Percentiles rank a stretch among this genome's conserved stretches.
These are phyloP conservation scores for Primulina eburnea DNA, from an alignment of 257 asterid genomes.

Conservation along the genomic window DNA sequence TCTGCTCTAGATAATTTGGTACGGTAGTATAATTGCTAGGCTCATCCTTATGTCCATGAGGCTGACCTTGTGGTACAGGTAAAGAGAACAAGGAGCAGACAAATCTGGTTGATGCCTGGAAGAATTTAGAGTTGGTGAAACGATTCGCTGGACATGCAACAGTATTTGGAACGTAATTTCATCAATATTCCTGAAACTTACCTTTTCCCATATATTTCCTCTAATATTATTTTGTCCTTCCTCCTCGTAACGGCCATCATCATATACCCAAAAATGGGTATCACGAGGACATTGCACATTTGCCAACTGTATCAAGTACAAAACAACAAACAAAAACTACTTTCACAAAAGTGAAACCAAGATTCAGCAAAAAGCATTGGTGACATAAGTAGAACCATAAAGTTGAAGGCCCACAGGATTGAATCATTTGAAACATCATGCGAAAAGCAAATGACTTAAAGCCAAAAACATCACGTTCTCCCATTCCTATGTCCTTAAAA, in stretches of 20 bases:
- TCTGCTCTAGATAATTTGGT: constrained; percentile 78
- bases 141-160: constrained; percentile 12
- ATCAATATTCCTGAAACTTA: constrained; percentile 18
- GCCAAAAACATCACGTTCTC: background rate
- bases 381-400: constrained; percentile 17
- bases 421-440: background rate
- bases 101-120: constrained; percentile 80
- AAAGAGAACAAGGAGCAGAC: constrained; percentile 81
- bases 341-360: constrained; percentile 4
- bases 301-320: constrained; percentile 60
- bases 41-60: constrained; percentile 69
- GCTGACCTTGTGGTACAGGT: constrained; percentile 90
- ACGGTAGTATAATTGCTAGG: constrained; percentile 65
- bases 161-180: constrained; percentile 5
- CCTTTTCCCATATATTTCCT: constrained; percentile 99
- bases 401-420: background rate
- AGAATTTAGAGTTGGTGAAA: constrained; percentile 17
- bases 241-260: constrained; percentile 96
- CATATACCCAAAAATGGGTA: constrained; percentile 98
- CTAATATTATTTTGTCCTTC: constrained; percentile 98
- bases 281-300: constrained; percentile 97
- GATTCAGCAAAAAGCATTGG: constrained; percentile 4
- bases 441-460: background rate
- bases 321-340: constrained; percentile 17
- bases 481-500: background rate